Evolutionary conservation across 345 rosid species (phyloP), one percentile per base, ranked within the genome.

Genomic region (Populus ilicifolia): DNA sequence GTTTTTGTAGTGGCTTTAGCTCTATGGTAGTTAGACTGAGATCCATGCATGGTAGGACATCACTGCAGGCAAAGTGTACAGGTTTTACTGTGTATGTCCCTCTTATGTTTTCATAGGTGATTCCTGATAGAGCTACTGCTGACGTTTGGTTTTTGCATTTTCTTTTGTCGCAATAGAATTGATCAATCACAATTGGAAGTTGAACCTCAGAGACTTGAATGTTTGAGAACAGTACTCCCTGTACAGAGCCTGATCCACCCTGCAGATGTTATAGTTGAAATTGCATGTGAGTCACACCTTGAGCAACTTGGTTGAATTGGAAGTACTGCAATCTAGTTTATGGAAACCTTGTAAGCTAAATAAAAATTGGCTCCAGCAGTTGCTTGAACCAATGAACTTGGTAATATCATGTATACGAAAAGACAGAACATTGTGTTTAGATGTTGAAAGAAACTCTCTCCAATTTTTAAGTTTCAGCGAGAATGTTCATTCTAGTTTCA

Each of bases 31-130:
- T 83, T 79, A 96, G 84, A 59, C 89, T 90, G 61, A 96, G 89
- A 67, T 90, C 98, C n/a, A 85, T 50, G 67, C 99, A 96, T 44
- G 99, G 98, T 38, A 87, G 88, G 80, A 75, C 86, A 78, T 96
- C 97, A 27, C 99, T 96, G 81, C 99, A 96, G 76, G 98, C 99
- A 50, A 96, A 87, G 80, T 96, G 96, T 46, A 90, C 92, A 1
- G 98, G 94, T 79, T 93, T 91, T 29, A 93, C 98, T 0, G 98
- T 96, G 81, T 96, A 96, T 35, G 99, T 93, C 39, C 99, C 97
- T 66, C 88, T 80, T 71, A 93, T 91, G 74, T 82, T 89, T 84
- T 93, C 94, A 23, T 88, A 93, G 67, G 87, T 92, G 80, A 96
- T 92, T 85, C 99, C 97, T 80, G 94, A 87, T 14, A 96, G 84